Conservation (phyloP, 2,329 filamentous ascomycete genomes). For the Venturia oleaginea region DNA sequence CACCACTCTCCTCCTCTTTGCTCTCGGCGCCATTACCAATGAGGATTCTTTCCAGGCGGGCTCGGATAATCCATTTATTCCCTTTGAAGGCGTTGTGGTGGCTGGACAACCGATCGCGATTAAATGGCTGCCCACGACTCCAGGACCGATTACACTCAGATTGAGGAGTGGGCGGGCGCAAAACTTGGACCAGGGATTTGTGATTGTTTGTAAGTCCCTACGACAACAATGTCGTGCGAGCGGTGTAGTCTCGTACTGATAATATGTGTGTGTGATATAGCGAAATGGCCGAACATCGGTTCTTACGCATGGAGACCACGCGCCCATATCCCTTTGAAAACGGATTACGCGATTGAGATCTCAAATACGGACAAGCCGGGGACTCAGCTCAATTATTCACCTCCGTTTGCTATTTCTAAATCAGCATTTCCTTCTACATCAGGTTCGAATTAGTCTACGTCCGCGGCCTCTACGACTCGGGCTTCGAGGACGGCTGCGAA, state of each 20-base stretch:
- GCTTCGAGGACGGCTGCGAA: neutral
- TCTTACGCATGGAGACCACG: constrained; percentile 36
- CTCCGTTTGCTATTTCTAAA: constrained; percentile 11
- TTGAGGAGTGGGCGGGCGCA: constrained; percentile 32
- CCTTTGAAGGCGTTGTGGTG: constrained; percentile 21
- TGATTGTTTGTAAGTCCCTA: constrained; percentile 35
- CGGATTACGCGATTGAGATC: constrained; percentile 14
- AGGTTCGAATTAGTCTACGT: neutral
- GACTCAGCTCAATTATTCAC: constrained; percentile 15
- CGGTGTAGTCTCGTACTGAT: neutral
- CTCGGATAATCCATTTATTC: constrained; percentile 1
- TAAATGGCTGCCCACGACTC: constrained; percentile 41
- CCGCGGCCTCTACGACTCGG: neutral
- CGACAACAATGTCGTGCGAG: neutral
- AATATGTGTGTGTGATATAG: constrained; percentile 26
- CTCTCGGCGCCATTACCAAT: neutral
- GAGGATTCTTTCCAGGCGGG: neutral
- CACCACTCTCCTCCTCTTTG: neutral
- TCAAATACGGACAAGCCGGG: constrained; percentile 12
- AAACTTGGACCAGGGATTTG: constrained; percentile 32
- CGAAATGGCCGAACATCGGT: constrained; percentile 39
- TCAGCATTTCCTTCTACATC: neutral
- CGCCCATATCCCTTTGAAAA: neutral
- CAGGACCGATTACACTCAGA: constrained; percentile 42
- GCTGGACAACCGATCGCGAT: constrained; percentile 39